Evolutionary conservation across 108 stramenopile genomes (phyloP).

Genomic region (Craspedostauros australis): DNA sequence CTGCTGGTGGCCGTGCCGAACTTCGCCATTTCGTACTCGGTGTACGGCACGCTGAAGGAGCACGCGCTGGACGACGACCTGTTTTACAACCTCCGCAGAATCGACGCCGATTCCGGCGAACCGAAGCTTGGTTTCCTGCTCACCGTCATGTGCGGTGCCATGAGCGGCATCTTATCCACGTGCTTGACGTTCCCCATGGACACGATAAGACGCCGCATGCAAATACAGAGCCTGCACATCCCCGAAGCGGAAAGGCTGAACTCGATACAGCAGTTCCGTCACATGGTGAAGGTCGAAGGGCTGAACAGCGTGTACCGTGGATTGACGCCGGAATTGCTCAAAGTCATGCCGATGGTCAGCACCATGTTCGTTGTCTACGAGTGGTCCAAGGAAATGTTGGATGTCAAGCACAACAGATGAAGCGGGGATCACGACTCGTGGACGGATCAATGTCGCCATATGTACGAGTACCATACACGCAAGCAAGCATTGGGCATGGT

Average conservation of each 20-base stretch:
- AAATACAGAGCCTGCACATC: slow-evolving; percentile 83
- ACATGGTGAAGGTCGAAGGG: slow-evolving; percentile 62
- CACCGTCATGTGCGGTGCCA: slow-evolving; percentile 77
- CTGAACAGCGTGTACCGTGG: slow-evolving; percentile 84
- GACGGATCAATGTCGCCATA: too few species aligned
- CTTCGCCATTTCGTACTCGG: slow-evolving; percentile 84
- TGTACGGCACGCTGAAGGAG: slow-evolving; percentile 88
- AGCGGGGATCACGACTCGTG: too few species aligned
- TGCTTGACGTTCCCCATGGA: slow-evolving; percentile 87
- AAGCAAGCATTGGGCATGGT: too few species aligned
- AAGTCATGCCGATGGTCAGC: slow-evolving; percentile 93
- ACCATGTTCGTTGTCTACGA: slow-evolving; percentile 92
- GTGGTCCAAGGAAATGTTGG: slow-evolving; percentile 63
- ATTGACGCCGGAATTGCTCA: slow-evolving; percentile 84
- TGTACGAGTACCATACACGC: too few species aligned
- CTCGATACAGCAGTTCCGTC: slow-evolving; percentile 46
- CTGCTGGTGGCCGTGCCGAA: slow-evolving; percentile 90
- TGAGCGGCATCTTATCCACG: slow-evolving; percentile 70
- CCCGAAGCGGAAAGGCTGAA: slow-evolving; percentile 48
- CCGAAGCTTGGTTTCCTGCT: slow-evolving; percentile 63
- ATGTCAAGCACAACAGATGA: slow-evolving; percentile 47
- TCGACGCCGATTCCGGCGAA: slow-evolving; percentile 75
- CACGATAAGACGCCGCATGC: slow-evolving; percentile 85
- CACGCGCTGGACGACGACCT: slow-evolving; percentile 78
- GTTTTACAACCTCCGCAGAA: slow-evolving; percentile 81